These are phyloP conservation scores for Kappamyces sp. DNA, from an alignment of 192 early-diverging fungal species.

Conservation along the genomic window DNA sequence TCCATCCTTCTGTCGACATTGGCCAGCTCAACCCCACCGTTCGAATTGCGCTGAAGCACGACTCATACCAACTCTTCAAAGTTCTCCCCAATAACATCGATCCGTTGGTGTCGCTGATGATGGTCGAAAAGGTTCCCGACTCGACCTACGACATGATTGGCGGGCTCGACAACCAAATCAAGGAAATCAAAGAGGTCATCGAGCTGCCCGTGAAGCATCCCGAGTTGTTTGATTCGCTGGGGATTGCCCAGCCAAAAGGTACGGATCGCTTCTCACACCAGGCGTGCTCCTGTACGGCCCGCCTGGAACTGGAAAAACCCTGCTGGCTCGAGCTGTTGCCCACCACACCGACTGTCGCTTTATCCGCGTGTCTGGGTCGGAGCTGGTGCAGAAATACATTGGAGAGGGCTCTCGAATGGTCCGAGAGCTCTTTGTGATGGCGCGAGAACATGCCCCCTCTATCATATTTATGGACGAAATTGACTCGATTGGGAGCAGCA, in stretches of 20 bases:
- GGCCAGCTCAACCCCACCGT: conserved; percentile 82
- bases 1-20: conserved; percentile 88
- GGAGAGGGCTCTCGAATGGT: conserved; percentile 97
- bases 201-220: conserved; percentile 99
- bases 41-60: conserved; percentile 83
- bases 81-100: conserved; percentile 96
- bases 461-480: conserved; percentile 99
- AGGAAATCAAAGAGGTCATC: conserved; percentile 99
- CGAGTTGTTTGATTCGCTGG: conserved; percentile 94
- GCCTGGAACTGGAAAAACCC: conserved; percentile 93
- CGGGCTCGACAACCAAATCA: conserved; percentile 98
- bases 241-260: conserved; percentile 94
- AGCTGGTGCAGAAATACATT: conserved; percentile 97
- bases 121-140: conserved; percentile 99
- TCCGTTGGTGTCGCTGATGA: conserved; percentile 99
- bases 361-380: conserved; percentile 87
- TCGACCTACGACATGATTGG: conserved; percentile 99
- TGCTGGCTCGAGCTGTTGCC: conserved; percentile 93
- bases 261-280: conserved; percentile 23
- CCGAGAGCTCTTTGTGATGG: conserved; percentile 96
- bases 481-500: conserved; percentile 93
- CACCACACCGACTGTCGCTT: conserved; percentile 94
- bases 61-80: conserved; percentile 91
- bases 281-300: conserved; percentile 91
- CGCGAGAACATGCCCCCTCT: conserved; percentile 94